Conservation (phyloP, 1,284 basidiomycete genomes). For the Caloboletus firmus region DNA sequence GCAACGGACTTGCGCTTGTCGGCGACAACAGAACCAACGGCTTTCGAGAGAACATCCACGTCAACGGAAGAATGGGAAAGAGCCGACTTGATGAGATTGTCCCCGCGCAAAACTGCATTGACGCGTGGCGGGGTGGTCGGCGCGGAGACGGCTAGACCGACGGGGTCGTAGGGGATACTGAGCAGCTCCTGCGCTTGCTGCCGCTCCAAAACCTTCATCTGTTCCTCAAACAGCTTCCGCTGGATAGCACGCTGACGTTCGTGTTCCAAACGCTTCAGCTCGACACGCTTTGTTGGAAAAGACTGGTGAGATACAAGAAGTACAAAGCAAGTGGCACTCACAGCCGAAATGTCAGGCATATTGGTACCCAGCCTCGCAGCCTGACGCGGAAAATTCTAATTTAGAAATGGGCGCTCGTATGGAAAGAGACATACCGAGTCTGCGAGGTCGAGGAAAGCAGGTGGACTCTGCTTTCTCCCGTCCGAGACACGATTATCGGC, state of each 20-base stretch:
- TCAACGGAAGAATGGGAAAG: slow-evolving; percentile 54
- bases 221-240: slow-evolving; percentile 88
- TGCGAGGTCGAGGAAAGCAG: slow-evolving; percentile 85
- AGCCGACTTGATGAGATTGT: slow-evolving; percentile 44
- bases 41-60: slow-evolving; percentile 58
- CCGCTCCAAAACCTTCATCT: slow-evolving; percentile 89
- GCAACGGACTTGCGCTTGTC: slow-evolving; percentile 85
- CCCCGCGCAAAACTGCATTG: slow-evolving; percentile 59
- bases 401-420: slow-evolving; percentile 22
- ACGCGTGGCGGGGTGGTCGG: slow-evolving; percentile 81
- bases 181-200: slow-evolving; percentile 86
- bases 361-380: slow-evolving; percentile 80
- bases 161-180: slow-evolving; percentile 64
- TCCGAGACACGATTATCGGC: slow-evolving; percentile 67
- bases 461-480: slow-evolving; percentile 79
- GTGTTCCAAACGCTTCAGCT: slow-evolving; percentile 88
- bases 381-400: slow-evolving; percentile 39
- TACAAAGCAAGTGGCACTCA: slow-evolving; percentile 42
- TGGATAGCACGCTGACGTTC: slow-evolving; percentile 84
- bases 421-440: slow-evolving; percentile 67
- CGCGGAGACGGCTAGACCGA: slow-evolving; percentile 68
- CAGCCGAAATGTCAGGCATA: slow-evolving; percentile 77
- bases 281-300: slow-evolving; percentile 61
- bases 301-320: slow-evolving; percentile 2
- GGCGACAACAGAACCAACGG: slow-evolving; percentile 58